Percentiles rank a stretch among this genome's conserved stretches.
Conservation (phyloP, 1,284 basidiomycete species). For the Trichosporon faecale region DNA sequence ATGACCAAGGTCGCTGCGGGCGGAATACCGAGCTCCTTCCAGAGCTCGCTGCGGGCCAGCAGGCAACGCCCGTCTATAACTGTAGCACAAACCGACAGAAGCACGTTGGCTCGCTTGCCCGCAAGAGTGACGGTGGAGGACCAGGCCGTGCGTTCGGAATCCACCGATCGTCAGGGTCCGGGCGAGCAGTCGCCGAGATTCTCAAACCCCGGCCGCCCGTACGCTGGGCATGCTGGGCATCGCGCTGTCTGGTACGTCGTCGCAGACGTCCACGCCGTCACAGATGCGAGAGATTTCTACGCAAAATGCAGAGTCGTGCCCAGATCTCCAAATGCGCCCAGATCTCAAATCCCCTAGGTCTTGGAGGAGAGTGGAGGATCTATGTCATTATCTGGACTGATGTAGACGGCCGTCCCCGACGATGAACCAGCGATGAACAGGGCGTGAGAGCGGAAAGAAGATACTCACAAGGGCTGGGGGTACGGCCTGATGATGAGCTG, state of each 20-base stretch:
- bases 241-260: neutral
- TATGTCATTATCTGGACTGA: too few relatives aligned
- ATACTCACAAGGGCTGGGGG: conserved; percentile 61
- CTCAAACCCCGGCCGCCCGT: neutral
- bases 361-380: too few relatives aligned
- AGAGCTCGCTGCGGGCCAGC: neutral
- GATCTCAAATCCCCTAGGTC: too few relatives aligned
- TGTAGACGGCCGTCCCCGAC: too few relatives aligned
- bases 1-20: too few relatives aligned
- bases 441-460: neutral
- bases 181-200: neutral
- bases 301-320: neutral
- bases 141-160: neutral
- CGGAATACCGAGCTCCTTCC: too few relatives aligned
- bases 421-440: neutral
- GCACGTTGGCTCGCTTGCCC: neutral
- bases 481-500: conserved; percentile 76
- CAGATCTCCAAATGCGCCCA: too few relatives aligned
- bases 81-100: neutral
- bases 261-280: neutral
- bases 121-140: neutral
- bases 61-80: too few relatives aligned
- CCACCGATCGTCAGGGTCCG: neutral
- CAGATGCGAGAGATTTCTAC: neutral
- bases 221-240: neutral